Base-by-base conservation (phyloP, 164 flowering plant species). In the Vitis labrusca region DNA sequence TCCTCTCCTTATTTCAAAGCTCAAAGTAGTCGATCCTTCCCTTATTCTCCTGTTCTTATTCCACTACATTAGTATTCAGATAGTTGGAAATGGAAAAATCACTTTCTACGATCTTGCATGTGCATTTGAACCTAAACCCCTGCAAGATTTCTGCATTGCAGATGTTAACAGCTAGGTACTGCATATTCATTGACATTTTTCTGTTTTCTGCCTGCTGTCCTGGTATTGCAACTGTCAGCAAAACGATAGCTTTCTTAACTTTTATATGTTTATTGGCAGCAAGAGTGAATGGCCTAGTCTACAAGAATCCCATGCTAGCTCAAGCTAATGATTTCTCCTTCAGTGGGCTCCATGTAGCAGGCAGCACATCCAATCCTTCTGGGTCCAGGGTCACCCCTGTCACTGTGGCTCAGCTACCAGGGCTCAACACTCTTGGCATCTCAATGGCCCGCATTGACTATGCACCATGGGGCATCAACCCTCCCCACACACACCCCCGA, bases 401-500 rank as follows among this genome's bases (percentile, higher is more conserved):
- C 27, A 70, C 17, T 23, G 73, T 53, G 14, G 30, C 53, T 19
- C 60, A 70, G 27, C 50, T 70, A 23, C 61, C 67, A 14, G 73
- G 73, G 10, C 61, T 70, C 52, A 70, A 70, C 67, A 70, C 67
- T 19, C 73, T 70, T 9, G 67, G 67, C 51, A 54, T 70, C 15
- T 70, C 73, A 30, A 70, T 63, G 60, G 73, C 12, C 0, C 73
- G 73, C 4, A 52, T 70, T 5, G 73, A 70, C 67, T 62, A 12
- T 14, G 73, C 67, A n/a, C 62, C 68, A 64, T 15, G 48, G 63
- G 69, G 74, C 15, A 9, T 71, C 58, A 65, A 52, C 64, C 64
- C 74, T 27, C 74, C 74, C 10, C 69, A 71, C 50, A 64, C 69
- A 3, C 67, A 71, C 69, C 74, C 74, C 7, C 10, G 74, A 27